A percentile compares a stretch with the other conserved stretches of the same genome.
These are phyloP conservation scores for Phoma herbarum DNA, from an alignment of 2,329 filamentous ascomycete genomes.

Conservation along the genomic window DNA sequence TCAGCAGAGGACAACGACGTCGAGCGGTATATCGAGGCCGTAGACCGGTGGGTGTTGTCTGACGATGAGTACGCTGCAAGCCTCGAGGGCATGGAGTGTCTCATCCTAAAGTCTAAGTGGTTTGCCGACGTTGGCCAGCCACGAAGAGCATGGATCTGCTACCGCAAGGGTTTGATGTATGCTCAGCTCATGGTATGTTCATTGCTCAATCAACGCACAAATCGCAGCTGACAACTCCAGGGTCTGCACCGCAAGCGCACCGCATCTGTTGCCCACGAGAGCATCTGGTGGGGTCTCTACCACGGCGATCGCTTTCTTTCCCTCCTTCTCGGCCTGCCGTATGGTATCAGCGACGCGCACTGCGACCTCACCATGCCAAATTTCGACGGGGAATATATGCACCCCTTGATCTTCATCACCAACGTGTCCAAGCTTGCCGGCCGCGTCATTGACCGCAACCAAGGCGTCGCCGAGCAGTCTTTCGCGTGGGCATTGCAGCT, in stretches of 20 bases:
- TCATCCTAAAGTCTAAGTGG: conserved; percentile 61
- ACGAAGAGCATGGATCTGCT: conserved; percentile 62
- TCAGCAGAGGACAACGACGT: conserved; percentile 56
- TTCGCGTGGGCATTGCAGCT: conserved; percentile 53
- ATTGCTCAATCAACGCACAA: neutral
- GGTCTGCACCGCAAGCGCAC: conserved; percentile 52
- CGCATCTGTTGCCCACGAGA: conserved; percentile 45
- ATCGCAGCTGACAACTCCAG: conserved; percentile 33
- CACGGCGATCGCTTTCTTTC: conserved; percentile 61
- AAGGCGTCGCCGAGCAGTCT: conserved; percentile 47
- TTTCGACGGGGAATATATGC: conserved; percentile 37
- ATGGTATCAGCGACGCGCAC: conserved; percentile 53
- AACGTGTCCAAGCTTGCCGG: conserved; percentile 52
- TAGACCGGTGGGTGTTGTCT: conserved; percentile 59
- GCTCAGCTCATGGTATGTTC: conserved; percentile 61
- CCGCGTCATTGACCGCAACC: conserved; percentile 56
- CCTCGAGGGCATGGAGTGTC: conserved; percentile 63
- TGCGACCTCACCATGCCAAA: conserved; percentile 47
- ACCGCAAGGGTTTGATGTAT: conserved; percentile 61
- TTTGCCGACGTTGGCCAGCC: conserved; percentile 65
- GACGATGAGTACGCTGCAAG: conserved; percentile 62
- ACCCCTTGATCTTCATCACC: conserved; percentile 47
- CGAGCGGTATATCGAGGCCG: conserved; percentile 57
- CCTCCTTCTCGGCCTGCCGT: conserved; percentile 63
- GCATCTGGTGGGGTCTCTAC: conserved; percentile 53